These are phyloP conservation scores for Melaleuca alternifolia DNA, from an alignment of 345 rosid species.

Conservation along the genomic window DNA sequence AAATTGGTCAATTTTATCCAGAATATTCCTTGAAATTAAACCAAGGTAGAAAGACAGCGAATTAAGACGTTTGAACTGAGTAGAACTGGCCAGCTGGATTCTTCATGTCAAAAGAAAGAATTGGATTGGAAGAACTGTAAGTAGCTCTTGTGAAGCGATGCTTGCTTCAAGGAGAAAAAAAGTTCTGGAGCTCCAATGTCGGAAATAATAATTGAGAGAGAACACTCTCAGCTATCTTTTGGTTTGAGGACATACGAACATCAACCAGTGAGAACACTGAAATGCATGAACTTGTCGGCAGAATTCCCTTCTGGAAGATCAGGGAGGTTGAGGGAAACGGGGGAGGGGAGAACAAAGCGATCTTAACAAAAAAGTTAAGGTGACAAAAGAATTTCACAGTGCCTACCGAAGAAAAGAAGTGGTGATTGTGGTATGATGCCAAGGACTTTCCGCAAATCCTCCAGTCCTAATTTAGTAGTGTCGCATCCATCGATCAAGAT, in stretches of 20 bases:
- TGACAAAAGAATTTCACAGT: not conserved
- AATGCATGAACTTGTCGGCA: not conserved
- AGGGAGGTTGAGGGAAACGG: not conserved
- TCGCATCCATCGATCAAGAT: slow-evolving; percentile 62
- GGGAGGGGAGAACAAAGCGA: not conserved
- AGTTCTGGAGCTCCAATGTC: not conserved
- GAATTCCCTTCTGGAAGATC: not conserved
- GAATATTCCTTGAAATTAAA: not conserved
- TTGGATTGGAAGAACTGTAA: not conserved
- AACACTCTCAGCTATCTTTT: not conserved
- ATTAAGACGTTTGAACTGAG: not conserved
- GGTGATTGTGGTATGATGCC: slow-evolving; percentile 93
- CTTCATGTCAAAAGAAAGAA: not conserved
- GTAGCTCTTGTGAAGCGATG: not conserved
- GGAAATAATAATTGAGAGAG: not conserved
- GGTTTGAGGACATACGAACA: not conserved
- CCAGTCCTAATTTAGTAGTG: slow-evolving; percentile 54
- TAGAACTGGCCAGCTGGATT: not conserved
- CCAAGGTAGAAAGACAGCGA: not conserved
- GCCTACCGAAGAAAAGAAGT: slow-evolving; percentile 77
- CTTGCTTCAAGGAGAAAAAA: not conserved
- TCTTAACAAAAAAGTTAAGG: not conserved
- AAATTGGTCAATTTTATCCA: not conserved
- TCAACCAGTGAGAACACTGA: not conserved
- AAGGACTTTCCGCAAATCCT: slow-evolving; percentile 68